These are phyloP conservation scores for Uncinocarpus reesii DNA, from an alignment of 2,329 filamentous ascomycete species.

Conservation along the genomic window DNA sequence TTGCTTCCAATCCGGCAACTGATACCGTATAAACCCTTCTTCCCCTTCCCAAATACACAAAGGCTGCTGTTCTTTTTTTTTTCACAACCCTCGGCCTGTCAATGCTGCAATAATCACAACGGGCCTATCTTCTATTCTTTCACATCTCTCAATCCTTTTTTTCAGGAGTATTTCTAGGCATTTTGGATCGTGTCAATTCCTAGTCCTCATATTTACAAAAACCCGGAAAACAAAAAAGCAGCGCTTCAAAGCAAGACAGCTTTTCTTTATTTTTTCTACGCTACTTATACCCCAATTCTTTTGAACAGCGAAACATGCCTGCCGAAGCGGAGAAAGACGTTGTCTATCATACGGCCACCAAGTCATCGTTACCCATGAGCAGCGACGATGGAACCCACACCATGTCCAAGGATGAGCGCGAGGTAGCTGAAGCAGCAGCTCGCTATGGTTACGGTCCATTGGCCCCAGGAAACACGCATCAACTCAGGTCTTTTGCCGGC, in stretches of 20 bases:
- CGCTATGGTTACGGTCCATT: slow-evolving; percentile 44
- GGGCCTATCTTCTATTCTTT: background rate
- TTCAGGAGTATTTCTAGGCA: slow-evolving; percentile 7
- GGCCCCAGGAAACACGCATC: slow-evolving; percentile 39
- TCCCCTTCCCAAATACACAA: slow-evolving; percentile 2
- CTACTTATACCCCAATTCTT: background rate
- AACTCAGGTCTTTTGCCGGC: slow-evolving; percentile 56
- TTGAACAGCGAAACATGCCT: background rate
- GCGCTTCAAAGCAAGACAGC: background rate
- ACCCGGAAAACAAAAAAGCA: background rate
- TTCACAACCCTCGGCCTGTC: background rate
- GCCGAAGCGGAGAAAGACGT: background rate
- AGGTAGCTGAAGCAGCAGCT: slow-evolving; percentile 36
- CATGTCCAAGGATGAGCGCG: slow-evolving; percentile 38
- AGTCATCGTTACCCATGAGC: slow-evolving; percentile 5
- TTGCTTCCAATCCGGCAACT: background rate
- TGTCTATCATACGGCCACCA: slow-evolving; percentile 4
- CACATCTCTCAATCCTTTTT: background rate
- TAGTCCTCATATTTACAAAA: background rate
- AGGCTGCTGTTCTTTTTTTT: background rate
- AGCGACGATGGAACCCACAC: slow-evolving; percentile 14
- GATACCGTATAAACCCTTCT: background rate
- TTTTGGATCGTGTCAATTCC: background rate
- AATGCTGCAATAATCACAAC: background rate
- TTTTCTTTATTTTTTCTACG: background rate